Conservation (phyloP, 306 rosid genomes). For the Prunus campanulata region DNA sequence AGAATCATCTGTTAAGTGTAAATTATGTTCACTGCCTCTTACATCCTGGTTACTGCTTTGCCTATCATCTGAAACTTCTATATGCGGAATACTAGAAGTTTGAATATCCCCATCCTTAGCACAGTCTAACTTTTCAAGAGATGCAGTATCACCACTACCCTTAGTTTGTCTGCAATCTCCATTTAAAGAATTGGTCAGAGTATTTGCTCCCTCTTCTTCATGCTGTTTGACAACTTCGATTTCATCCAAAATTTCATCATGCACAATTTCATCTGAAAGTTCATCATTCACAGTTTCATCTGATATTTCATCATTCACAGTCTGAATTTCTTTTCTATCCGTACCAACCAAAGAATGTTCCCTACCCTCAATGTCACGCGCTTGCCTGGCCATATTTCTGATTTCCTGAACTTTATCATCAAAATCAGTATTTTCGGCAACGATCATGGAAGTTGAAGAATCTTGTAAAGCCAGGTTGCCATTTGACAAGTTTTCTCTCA, state of each 20-base stretch:
- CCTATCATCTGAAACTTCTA: constrained; percentile 31
- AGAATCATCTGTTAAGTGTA: constrained; percentile 27
- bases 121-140: constrained; percentile 22
- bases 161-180: constrained; percentile 28
- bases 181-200: constrained; percentile 19
- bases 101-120: constrained; percentile 24
- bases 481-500: constrained; percentile 44
- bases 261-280: neutral
- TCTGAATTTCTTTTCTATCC: constrained; percentile 26
- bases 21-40: constrained; percentile 22
- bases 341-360: constrained; percentile 25
- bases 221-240: constrained; percentile 19
- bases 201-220: constrained; percentile 22
- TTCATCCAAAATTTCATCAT: constrained; percentile 30
- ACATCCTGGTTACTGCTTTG: constrained; percentile 28
- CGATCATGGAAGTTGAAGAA: constrained; percentile 22
- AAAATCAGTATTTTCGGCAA: constrained; percentile 23
- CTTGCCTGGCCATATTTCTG: constrained; percentile 57
- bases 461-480: constrained; percentile 34
- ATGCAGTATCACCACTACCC: constrained; percentile 27
- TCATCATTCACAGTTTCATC: constrained; percentile 28
- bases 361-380: constrained; percentile 46
- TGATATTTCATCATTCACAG: constrained; percentile 26
- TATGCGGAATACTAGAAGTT: constrained; percentile 19
- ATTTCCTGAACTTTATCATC: constrained; percentile 63